Evolutionary conservation across 805 yeast species (phyloP).

Genomic region (Saccharomycopsis javanensis): DNA sequence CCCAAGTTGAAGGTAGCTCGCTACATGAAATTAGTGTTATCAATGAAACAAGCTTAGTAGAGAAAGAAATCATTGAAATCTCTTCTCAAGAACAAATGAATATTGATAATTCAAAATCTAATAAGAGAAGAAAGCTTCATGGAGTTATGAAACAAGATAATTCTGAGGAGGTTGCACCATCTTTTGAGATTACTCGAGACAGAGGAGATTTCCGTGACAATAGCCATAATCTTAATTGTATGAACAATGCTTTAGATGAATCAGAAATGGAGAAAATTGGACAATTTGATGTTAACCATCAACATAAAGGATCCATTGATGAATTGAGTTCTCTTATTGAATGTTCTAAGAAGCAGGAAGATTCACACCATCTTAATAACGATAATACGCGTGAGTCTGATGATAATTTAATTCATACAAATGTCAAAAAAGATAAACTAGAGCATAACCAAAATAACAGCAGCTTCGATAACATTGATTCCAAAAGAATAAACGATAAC

Average conservation of each 20-base stretch:
- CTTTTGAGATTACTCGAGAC: not conserved
- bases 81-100: not conserved
- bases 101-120: not conserved
- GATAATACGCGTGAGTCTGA: too few species aligned
- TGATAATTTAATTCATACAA: too few species aligned
- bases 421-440: not conserved
- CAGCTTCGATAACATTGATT: not conserved
- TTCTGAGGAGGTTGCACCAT: not conserved
- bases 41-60: not conserved
- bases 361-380: too few species aligned
- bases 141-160: not conserved
- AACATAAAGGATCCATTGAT: not conserved
- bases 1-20: not conserved
- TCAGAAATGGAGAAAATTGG: too few species aligned
- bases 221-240: not conserved
- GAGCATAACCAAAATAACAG: not conserved
- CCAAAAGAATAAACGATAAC: not conserved
- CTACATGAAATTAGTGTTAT: not conserved
- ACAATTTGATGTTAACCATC: not conserved
- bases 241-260: not conserved
- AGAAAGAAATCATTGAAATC: not conserved
- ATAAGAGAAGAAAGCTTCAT: not conserved
- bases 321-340: not conserved
- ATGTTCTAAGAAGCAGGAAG: too few species aligned
- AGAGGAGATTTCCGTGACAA: not conserved